Percentiles rank a stretch among this genome's conserved stretches.
phyloP scores from a whole-genome alignment of 495 filamentous ascomycete species.

The Daldinia concentrica region DNA sequence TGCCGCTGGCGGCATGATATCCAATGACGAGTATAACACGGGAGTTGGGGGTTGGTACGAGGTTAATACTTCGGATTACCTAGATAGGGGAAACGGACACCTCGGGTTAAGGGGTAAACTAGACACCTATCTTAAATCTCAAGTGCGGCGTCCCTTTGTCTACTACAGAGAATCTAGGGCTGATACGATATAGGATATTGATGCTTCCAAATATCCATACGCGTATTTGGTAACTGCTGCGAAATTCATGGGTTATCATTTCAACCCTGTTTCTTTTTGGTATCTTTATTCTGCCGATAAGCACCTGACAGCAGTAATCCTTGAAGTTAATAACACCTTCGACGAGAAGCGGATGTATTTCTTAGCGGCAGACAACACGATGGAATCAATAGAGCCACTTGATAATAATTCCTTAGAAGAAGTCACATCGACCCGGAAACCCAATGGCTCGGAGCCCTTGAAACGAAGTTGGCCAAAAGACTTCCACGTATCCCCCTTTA shows the following conservation, averaged over 20 bases:
- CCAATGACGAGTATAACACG: conserved; percentile 43
- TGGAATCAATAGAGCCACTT: conserved; percentile 22
- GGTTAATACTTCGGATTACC: conserved; percentile 67
- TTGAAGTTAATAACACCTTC: conserved; percentile 85
- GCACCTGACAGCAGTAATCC: conserved; percentile 70
- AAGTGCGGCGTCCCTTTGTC: conserved; percentile 46
- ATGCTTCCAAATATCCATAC: conserved; percentile 63
- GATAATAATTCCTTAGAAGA: conserved; percentile 8
- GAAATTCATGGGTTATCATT: conserved; percentile 73
- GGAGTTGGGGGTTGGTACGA: conserved; percentile 64
- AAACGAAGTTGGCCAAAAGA: conserved; percentile 69
- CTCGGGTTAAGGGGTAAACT: conserved; percentile 67
- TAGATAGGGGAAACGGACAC: conserved; percentile 59
- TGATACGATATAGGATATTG: conserved; percentile 55
- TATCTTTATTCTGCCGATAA: conserved; percentile 72
- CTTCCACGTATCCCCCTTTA: conserved; percentile 81
- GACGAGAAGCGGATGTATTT: conserved; percentile 74
- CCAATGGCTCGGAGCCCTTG: conserved; percentile 46
- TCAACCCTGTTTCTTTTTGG: conserved; percentile 84
- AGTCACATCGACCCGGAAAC: conserved; percentile 3
- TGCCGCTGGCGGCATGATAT: conserved; percentile 62
- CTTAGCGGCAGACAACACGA: conserved; percentile 48
- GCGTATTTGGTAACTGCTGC: conserved; percentile 77
- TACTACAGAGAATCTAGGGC: neutral
- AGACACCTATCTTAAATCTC: conserved; percentile 62